phyloP scores from a whole-genome alignment of 257 asterid species.

The Solanum pennellii region DNA sequence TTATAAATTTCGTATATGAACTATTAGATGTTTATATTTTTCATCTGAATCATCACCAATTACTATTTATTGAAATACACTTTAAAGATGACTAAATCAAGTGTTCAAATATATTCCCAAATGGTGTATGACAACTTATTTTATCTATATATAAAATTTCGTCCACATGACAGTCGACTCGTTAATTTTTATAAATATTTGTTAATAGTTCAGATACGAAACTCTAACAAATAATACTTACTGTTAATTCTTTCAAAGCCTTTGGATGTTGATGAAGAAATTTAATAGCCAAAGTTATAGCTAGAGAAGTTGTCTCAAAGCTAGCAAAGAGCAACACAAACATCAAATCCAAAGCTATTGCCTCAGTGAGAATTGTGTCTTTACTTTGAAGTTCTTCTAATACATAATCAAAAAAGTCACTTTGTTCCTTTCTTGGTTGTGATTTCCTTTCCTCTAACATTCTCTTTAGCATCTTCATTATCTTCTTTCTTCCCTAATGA shows the following conservation, averaged over 20 bases:
- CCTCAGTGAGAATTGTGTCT: slow-evolving; percentile 63
- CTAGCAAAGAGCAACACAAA: slow-evolving; percentile 84
- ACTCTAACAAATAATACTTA: not conserved
- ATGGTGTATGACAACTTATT: not conserved
- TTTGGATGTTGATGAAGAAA: slow-evolving; percentile 45
- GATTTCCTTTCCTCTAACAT: slow-evolving; percentile 66
- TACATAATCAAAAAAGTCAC: slow-evolving; percentile 83
- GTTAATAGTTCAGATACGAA: no score
- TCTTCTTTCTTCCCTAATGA: slow-evolving; percentile 65
- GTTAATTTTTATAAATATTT: no score
- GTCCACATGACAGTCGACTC: no score
- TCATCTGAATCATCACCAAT: no score
- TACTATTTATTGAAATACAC: no score
- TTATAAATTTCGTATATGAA: no score
- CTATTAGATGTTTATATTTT: no score
- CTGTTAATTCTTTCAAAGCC: slow-evolving; percentile 38
- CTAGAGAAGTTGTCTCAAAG: slow-evolving; percentile 80
- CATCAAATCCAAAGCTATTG: slow-evolving; percentile 83
- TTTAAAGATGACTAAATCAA: no score
- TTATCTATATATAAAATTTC: no score
- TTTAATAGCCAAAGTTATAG: slow-evolving; percentile 57
- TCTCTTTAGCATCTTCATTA: slow-evolving; percentile 58
- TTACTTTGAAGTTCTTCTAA: slow-evolving; percentile 52
- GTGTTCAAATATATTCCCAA: no score
- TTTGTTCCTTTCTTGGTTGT: slow-evolving; percentile 39